These are phyloP conservation scores for Fraxinus americana DNA, from an alignment of 257 asterid species.

Conservation along the genomic window DNA sequence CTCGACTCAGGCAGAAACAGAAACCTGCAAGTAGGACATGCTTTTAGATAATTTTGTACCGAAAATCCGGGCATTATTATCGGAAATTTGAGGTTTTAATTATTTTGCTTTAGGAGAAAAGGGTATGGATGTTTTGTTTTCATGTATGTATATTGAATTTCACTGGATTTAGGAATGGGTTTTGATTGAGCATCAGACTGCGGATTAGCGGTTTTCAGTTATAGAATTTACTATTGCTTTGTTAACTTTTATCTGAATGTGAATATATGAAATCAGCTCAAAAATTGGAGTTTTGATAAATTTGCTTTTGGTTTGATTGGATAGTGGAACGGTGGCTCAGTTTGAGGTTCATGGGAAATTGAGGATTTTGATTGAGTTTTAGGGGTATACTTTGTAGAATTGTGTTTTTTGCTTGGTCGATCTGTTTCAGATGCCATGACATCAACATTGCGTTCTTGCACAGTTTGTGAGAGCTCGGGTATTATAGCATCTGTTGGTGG, in stretches of 20 bases:
- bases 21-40: conserved; percentile 38
- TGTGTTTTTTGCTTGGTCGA: conserved; percentile 16
- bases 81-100: conserved; percentile 30
- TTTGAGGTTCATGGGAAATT: conserved; percentile 14
- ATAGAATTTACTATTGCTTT: not conserved
- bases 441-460: too few relatives aligned
- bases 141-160: conserved; percentile 17
- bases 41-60: conserved; percentile 35
- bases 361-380: conserved; percentile 20
- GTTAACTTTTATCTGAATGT: conserved; percentile 33
- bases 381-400: conserved; percentile 5
- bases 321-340: not conserved
- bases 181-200: conserved; percentile 40
- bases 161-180: conserved; percentile 32
- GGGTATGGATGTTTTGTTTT: conserved; percentile 11
- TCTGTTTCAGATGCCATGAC: too few relatives aligned
- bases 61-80: conserved; percentile 23
- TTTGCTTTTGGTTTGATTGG: not conserved
- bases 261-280: conserved; percentile 27
- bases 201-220: conserved; percentile 23
- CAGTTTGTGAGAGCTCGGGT: too few relatives aligned
- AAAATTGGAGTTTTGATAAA: conserved; percentile 7
- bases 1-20: conserved; percentile 36
- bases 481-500: too few relatives aligned
- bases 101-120: conserved; percentile 34